Percentiles rank a stretch among this genome's conserved stretches.
Conservation (phyloP, 345 rosid genomes). For the Hirschfeldia incana region DNA sequence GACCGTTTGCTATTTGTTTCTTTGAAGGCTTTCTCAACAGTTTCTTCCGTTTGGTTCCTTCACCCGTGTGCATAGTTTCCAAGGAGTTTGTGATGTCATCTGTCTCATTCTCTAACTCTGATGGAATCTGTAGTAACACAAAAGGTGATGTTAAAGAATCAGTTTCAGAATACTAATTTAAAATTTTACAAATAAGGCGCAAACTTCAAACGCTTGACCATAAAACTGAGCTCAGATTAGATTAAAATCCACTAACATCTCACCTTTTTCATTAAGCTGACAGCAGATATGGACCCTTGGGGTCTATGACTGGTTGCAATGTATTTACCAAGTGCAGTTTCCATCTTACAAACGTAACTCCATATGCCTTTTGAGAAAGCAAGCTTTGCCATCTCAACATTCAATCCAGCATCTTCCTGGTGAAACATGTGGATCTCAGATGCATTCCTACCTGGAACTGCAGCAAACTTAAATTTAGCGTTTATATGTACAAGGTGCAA, state of each 20-base stretch:
- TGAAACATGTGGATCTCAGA: constrained; percentile 82
- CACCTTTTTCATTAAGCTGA: constrained; percentile 67
- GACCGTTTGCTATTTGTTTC: constrained; percentile 60
- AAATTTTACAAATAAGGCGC: background rate
- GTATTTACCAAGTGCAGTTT: constrained; percentile 69
- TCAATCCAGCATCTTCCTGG: constrained; percentile 91
- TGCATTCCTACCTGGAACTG: constrained; percentile 84
- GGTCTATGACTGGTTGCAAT: constrained; percentile 35
- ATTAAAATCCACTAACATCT: constrained; percentile 14
- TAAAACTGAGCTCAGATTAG: background rate
- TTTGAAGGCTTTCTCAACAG: constrained; percentile 59
- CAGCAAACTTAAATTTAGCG: background rate
- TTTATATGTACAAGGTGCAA: no score
- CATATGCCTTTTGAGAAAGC: constrained; percentile 92
- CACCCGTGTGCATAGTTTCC: constrained; percentile 8
- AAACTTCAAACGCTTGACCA: no score
- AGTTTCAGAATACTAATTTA: background rate
- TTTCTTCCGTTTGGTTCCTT: constrained; percentile 41
- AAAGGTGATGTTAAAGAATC: constrained; percentile 34
- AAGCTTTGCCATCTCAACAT: constrained; percentile 80
- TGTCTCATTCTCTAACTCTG: constrained; percentile 46
- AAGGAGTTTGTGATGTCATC: constrained; percentile 21
- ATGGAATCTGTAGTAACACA: constrained; percentile 55
- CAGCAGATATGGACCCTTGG: constrained; percentile 46
- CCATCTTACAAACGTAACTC: constrained; percentile 91